Base-by-base conservation (phyloP, 2,329 filamentous ascomycete genomes). In the Sclerotinia spermophila region DNA sequence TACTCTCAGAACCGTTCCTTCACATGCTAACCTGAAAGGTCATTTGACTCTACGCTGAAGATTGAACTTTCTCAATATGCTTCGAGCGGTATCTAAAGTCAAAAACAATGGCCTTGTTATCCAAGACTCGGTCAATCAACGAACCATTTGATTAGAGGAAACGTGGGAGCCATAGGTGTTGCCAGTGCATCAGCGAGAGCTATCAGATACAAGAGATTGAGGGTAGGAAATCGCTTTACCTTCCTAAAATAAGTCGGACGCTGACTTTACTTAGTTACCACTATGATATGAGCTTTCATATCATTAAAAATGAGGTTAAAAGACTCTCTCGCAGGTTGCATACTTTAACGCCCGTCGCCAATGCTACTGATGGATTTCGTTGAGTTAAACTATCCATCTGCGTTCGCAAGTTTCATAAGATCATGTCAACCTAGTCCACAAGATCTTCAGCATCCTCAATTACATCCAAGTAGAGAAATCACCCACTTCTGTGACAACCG, bases 41-140 rank as follows among this genome's bases (percentile, higher is more conserved):
- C 75, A 33, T 74, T 80, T 8, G 65, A 74, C 19, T 75, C 76
- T 11, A 74, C 80, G 33, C 72, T 79, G 3, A 74, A 75, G 62
- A 59, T 62, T 24, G n/a, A 76, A 78, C 42, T 76, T 80, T 53
- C 72, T 69, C 38, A 48, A 72, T 3, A 56, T 73, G 24, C 74
- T 73, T 17, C 53, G 67, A 27, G 75, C 70, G 6, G 55, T 74
- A 6, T 44, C 21, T 2, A 79, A 76, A 61, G 72, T 79, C 27
- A 73, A 78, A 7, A 71, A 71, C n/a, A 73, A 74, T 5, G 73
- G 77, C 53, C 79, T 79, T 66, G 70, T 72, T 7, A 76, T 79
- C 13, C 72, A 77, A 62, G 76, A 80, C 53, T 72, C 69, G 35
- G 59, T 40, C 8, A 74, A 72, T 2, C 74, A 74, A 59, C 70